These are phyloP conservation scores for Haplosporangium gracile DNA, from an alignment of 192 early-diverging fungal species.

Conservation along the genomic window DNA sequence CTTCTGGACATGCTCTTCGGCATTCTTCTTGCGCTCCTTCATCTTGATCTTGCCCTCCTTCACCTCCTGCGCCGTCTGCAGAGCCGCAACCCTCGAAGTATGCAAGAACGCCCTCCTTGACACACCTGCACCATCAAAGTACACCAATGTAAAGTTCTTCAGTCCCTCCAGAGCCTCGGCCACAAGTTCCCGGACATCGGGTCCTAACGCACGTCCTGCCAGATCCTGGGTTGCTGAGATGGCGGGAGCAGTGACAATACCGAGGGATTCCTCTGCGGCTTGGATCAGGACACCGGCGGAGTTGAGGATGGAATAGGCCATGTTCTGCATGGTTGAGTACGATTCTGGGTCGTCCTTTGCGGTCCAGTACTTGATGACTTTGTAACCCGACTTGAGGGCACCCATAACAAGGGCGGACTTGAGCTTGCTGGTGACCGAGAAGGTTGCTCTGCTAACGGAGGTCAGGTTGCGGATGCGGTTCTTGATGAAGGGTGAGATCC, in stretches of 20 bases:
- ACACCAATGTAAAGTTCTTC: conserved; percentile 43
- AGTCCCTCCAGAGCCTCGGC: conserved; percentile 43
- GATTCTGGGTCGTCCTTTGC: conserved; percentile 40
- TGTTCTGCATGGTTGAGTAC: conserved; percentile 51
- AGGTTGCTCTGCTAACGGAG: conserved; percentile 24
- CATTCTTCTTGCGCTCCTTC: conserved; percentile 34
- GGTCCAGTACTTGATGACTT: conserved; percentile 42
- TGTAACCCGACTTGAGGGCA: conserved; percentile 33
- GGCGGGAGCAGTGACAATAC: conserved; percentile 34
- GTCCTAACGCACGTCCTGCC: conserved; percentile 38
- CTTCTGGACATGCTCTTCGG: neutral
- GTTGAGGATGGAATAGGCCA: conserved; percentile 46
- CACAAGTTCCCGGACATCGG: conserved; percentile 44
- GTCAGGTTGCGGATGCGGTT: conserved; percentile 46
- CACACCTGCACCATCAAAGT: conserved; percentile 44
- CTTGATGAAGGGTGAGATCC: conserved; percentile 51
- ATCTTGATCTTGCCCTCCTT: conserved; percentile 52
- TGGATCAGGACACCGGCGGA: conserved; percentile 51
- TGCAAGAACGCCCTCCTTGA: conserved; percentile 49
- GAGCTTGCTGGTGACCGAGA: conserved; percentile 29
- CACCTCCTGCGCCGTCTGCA: conserved; percentile 53
- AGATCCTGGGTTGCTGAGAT: conserved; percentile 48
- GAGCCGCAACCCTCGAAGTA: conserved; percentile 33
- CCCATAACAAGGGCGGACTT: conserved; percentile 24
- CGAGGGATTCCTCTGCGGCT: conserved; percentile 46